Base-by-base conservation (phyloP, 2,329 filamentous ascomycete species). In the Monilinia polystroma region DNA sequence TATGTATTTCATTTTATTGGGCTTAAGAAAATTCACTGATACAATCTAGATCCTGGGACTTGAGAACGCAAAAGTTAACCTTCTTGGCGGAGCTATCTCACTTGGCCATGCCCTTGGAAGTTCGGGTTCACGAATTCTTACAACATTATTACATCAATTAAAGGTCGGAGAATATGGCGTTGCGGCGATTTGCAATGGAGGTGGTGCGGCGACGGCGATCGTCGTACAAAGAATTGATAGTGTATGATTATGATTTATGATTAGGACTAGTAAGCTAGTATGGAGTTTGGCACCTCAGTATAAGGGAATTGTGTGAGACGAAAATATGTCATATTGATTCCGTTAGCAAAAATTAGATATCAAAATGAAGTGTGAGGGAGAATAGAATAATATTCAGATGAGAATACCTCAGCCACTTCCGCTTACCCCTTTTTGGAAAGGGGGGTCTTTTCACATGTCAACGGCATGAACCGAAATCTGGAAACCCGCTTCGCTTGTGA, bases 141-240 rank as follows among this genome's bases (percentile, higher is more conserved):
- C 92, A 1, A 97, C 93, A 0, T 80, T 98, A 69, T 83, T 98
- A 69, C 94, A 98, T 79, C 94, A 97, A 80, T 82, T 98, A 69
- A 89, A 96, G 81, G 71, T 90, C 52, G 93, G 93, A 47, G 91
- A 99, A 80, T 98, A 97, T 76, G 95, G 95, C 64, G 91, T 94
- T 71, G 95, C 93, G 20, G 93, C 93, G 3, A 98, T 99, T 69
- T 98, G 95, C 81, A 99, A 99, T 75, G 95, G 95, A 56, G 95
- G 95, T 53, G 95, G 95, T 68, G 94, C 93, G 18, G 92, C 94
- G 1, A 94, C 91, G 12, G 95, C 93, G 0, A 84, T 98, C 76
- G 92, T 98, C 59, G 92, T 99, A 65, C 93, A 98, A 80, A 88
- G 88, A 73, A 84, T 94, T 72, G 89, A 90, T 70, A 72, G 70